These are phyloP conservation scores for Verruconis gallopava DNA, from an alignment of 2,329 filamentous ascomycete genomes.

Conservation along the genomic window DNA sequence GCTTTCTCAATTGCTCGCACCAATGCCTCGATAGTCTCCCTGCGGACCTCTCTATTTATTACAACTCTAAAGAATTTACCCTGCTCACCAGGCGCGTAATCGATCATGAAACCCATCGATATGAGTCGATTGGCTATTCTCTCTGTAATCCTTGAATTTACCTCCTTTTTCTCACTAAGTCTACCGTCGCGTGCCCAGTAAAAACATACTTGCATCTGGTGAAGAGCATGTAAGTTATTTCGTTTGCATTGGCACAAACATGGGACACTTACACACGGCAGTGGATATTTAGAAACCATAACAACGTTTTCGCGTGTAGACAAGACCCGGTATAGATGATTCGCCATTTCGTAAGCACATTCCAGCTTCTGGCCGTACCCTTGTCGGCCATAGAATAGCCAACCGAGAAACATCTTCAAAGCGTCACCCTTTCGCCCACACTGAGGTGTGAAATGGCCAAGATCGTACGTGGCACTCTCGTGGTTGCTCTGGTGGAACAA, in stretches of 20 bases:
- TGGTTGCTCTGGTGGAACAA: conserved; percentile 29
- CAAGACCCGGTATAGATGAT: conserved; percentile 52
- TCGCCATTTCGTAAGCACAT: conserved; percentile 57
- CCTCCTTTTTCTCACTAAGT: conserved; percentile 30
- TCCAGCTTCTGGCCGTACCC: conserved; percentile 57
- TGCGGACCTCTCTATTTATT: conserved; percentile 48
- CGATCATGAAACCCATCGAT: conserved; percentile 53
- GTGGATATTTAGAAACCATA: conserved; percentile 61
- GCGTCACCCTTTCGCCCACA: conserved; percentile 78
- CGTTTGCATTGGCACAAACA: no score
- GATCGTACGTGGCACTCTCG: conserved; percentile 53
- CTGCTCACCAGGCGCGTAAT: conserved; percentile 47
- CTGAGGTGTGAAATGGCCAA: conserved; percentile 86
- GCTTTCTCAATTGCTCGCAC: conserved; percentile 43
- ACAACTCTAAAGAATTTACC: conserved; percentile 59
- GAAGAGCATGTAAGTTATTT: no score
- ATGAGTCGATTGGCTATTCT: conserved; percentile 43
- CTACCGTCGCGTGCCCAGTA: conserved; percentile 57
- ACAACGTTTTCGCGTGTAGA: conserved; percentile 46
- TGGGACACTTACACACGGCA: no score
- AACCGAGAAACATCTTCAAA: conserved; percentile 76
- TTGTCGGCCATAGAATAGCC: conserved; percentile 72
- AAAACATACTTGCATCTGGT: conserved; percentile 93
- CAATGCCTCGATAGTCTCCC: conserved; percentile 49
- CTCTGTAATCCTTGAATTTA: conserved; percentile 44